Evolutionary conservation across 768 basidiomycete genomes (phyloP), one percentile per base, ranked within the genome.

Genomic region (Symmetrospora coprosmae): DNA sequence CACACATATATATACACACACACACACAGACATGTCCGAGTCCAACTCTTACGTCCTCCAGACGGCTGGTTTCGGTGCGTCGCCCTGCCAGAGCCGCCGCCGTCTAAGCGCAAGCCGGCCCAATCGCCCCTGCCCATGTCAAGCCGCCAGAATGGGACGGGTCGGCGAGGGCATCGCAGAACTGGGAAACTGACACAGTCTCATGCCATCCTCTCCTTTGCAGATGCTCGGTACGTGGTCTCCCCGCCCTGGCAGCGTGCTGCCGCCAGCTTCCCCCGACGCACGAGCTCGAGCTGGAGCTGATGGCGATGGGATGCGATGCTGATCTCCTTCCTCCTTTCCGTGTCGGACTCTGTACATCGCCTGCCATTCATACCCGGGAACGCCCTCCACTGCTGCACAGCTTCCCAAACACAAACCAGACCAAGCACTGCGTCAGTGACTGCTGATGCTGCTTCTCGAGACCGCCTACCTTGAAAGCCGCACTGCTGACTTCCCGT

Each of bases 351-450:
- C n/a, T 16, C 14, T 35, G 35, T 30, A 7, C 41, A 37, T n/a
- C n/a, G n/a, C n/a, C n/a, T n/a, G n/a, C n/a, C n/a, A n/a, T 31
- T 40, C 28, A 5, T 33, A 2, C 7, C 30, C 61, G 53, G 52
- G 55, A 11, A 31, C 52, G 19, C 35, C 27, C 38, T 48, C 46
- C 27, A 8, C 35, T 52, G 41, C 34, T 33, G 34, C 69, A 69
- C 52, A 68, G 66, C 61, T 72, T 75, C 72, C 74, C 73, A 30
- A 73, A 74, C 67, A 70, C 68, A 49, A 70, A 70, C 64, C 92
- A 99, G 78, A 92, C 91, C 50, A 82, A 83, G 73, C 90, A 96
- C 77, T 99, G 94, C 67, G 92, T 90, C 66, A 63, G 79, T 72
- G 21, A 21, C 38, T 16, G 38, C n/a, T 11, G 30, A 9, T 14